phyloP scores from a whole-genome alignment of 2,329 filamentous ascomycete species.

The Lachnellula hyalina region DNA sequence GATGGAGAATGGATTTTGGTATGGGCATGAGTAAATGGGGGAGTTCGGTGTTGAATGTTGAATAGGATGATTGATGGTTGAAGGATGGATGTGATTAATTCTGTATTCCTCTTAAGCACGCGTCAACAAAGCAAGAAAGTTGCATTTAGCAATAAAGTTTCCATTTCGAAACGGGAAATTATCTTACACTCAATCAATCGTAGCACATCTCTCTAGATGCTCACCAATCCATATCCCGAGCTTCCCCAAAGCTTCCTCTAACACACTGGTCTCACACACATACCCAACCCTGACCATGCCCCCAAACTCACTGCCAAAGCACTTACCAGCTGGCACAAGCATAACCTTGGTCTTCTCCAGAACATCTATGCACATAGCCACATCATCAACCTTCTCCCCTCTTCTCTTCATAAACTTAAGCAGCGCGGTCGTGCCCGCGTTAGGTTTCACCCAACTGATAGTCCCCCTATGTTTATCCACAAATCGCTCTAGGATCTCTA shows the following conservation, averaged over 20 bases:
- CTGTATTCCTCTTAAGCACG: no score
- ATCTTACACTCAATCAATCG: background rate
- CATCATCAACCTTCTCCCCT: conserved; percentile 58
- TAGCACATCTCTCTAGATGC: conserved; percentile 7
- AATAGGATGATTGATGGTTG: background rate
- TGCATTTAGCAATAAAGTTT: no score
- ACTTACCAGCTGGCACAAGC: conserved; percentile 66
- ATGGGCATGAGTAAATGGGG: background rate
- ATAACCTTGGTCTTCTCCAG: conserved; percentile 66
- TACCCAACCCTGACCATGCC: conserved; percentile 77
- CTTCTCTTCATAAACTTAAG: conserved; percentile 60
- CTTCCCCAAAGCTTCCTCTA: conserved; percentile 57
- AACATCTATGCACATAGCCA: conserved; percentile 64
- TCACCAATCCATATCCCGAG: conserved; percentile 25
- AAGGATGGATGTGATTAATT: background rate
- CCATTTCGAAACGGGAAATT: no score
- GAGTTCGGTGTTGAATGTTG: background rate
- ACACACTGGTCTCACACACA: conserved; percentile 63
- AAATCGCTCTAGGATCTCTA: conserved; percentile 61
- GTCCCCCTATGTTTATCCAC: conserved; percentile 57
- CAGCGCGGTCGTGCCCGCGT: conserved; percentile 75
- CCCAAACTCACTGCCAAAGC: conserved; percentile 69
- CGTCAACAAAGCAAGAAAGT: no score
- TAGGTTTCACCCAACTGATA: conserved; percentile 67
- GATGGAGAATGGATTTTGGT: background rate